Conservation (phyloP, 805 yeast species). For the Kockiozyma suomiensis region DNA sequence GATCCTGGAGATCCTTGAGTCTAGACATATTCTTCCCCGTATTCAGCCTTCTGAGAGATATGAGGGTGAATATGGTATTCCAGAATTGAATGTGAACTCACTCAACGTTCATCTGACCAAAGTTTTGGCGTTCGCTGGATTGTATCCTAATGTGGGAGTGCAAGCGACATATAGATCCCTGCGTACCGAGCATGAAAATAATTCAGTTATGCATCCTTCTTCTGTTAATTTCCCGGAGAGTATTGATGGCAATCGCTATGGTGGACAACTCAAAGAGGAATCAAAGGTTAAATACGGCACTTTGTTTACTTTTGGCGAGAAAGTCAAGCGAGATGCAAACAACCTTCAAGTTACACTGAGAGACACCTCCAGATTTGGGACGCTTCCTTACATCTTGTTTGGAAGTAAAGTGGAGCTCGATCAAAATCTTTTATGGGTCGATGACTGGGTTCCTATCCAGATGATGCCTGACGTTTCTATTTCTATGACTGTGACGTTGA, state of each 20-base stretch:
- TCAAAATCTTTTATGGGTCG: constrained; percentile 4
- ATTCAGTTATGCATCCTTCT: constrained; percentile 22
- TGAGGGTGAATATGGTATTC: constrained; percentile 20
- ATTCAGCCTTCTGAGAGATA: constrained; percentile 3
- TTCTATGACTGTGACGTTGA: neutral
- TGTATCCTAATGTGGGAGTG: constrained; percentile 29
- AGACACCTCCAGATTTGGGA: neutral
- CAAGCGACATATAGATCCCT: constrained; percentile 1
- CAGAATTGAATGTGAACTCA: constrained; percentile 20
- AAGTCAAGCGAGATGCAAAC: constrained; percentile 22
- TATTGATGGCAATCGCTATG: constrained; percentile 7
- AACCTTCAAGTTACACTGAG: constrained; percentile 21
- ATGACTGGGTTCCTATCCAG: constrained; percentile 25
- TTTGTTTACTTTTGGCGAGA: constrained; percentile 19
- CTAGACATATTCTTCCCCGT: constrained; percentile 19
- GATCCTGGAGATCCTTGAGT: constrained; percentile 22
- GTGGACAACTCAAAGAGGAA: constrained; percentile 8
- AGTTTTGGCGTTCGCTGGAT: constrained; percentile 18
- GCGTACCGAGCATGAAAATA: constrained; percentile 21
- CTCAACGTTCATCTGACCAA: constrained; percentile 20
- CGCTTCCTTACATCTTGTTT: constrained; percentile 18
- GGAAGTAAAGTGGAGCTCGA: neutral
- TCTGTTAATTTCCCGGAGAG: constrained; percentile 27
- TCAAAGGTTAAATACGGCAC: constrained; percentile 18
- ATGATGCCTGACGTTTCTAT: constrained; percentile 3